Evolutionary conservation across 352 stramenopile genomes (phyloP).

Genomic region (Peronospora belbahrii): DNA sequence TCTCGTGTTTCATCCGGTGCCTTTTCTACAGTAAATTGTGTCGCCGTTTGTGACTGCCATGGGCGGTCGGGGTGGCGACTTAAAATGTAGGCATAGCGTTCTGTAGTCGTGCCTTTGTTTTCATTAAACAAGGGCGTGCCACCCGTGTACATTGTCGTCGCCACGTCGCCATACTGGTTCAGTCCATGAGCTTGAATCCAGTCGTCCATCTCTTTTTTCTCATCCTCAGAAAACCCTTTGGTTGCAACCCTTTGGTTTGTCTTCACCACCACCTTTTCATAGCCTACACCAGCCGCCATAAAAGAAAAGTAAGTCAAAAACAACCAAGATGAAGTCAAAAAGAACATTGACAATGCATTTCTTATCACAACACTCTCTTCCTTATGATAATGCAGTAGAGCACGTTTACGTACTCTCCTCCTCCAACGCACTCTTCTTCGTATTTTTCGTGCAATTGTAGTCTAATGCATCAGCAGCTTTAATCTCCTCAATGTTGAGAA

Average conservation of each 20-base stretch:
- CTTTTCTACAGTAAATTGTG: conserved; percentile 5
- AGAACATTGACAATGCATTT: too few relatives aligned
- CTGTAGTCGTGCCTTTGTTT: conserved; percentile 37
- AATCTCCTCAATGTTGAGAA: background rate
- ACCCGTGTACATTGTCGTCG: conserved; percentile 52
- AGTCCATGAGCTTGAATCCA: conserved; percentile 52
- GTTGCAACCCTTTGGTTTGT: too few relatives aligned
- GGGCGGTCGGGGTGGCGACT: conserved; percentile 42
- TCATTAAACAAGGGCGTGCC: conserved; percentile 80
- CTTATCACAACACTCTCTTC: too few relatives aligned
- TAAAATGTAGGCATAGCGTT: conserved; percentile 68
- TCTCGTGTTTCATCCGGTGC: conserved; percentile 8
- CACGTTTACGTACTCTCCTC: too few relatives aligned
- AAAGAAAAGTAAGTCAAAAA: too few relatives aligned
- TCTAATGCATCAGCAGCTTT: too few relatives aligned
- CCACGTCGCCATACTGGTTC: conserved; percentile 57
- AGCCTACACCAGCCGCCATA: too few relatives aligned
- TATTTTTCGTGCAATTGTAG: too few relatives aligned
- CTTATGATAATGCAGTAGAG: too few relatives aligned
- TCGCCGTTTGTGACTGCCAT: conserved; percentile 30
- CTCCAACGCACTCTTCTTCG: too few relatives aligned
- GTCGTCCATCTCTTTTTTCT: conserved; percentile 43
- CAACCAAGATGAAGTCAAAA: too few relatives aligned
- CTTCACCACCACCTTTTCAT: too few relatives aligned
- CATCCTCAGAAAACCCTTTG: conserved; percentile 26